Evolutionary conservation across 345 rosid genomes (phyloP).

Genomic region (Salix exigua): DNA sequence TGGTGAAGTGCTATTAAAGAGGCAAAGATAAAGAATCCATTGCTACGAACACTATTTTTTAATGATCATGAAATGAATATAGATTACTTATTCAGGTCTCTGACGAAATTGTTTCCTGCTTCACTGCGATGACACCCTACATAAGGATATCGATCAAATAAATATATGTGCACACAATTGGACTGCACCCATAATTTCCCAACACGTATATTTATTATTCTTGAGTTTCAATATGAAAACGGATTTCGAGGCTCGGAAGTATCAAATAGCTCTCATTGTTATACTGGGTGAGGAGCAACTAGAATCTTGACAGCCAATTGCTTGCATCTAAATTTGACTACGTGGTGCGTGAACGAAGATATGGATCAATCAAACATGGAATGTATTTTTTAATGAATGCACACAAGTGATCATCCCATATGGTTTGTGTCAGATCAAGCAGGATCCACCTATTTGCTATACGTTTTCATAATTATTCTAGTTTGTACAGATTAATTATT

Average conservation of each 20-base stretch:
- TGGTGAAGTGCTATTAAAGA: not conserved
- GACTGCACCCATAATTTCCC: not conserved
- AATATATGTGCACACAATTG: not conserved
- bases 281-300: not conserved
- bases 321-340: not conserved
- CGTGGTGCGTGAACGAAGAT: not conserved
- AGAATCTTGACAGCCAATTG: constrained; percentile 2
- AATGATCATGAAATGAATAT: not conserved
- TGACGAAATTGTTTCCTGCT: not conserved
- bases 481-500: not conserved
- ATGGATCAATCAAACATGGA: not conserved
- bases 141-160: not conserved
- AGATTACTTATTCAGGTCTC: not conserved
- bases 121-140: not conserved
- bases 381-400: not conserved
- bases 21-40: not conserved
- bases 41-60: not conserved
- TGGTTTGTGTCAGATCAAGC: not conserved
- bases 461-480: not conserved
- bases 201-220: not conserved
- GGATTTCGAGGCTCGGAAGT: not conserved
- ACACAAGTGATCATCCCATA: not conserved
- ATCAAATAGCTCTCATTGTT: not conserved
- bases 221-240: not conserved
- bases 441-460: not conserved